Base-by-base conservation (phyloP, 2,329 filamentous ascomycete genomes). In the Aspergillus phoenicis region DNA sequence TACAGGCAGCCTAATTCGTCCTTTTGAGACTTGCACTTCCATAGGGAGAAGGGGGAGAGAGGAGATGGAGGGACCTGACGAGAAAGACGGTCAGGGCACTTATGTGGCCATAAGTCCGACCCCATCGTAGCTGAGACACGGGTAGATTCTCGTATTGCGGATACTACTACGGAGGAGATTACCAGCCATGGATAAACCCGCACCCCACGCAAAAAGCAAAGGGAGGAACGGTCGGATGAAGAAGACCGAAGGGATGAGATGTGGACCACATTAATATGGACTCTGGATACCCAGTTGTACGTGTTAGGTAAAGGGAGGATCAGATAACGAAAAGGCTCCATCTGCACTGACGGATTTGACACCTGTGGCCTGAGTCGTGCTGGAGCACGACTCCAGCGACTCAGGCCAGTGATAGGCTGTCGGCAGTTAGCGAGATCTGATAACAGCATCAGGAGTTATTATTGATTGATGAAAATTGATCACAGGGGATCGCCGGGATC, bases 321-420 rank as follows among this genome's bases (percentile, higher is more conserved):
- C 66, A 65, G 66, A 68, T 68, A 68, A 68, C 60, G 47, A 58
- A 47, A 30, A 28, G 30, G 62, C 30, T 52, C 55, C 60, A 55
- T 47, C 39, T 47, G 43, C 53, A 43, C 17, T 33, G 41, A 56
- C 41, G 53, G 53, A 28, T 43, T 26, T 56, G 53, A 45, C 53
- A 56, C 28, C 41, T 53, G 36, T 41, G 36, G 41, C 47, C 56
- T 39, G 53, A 52, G 57, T 49, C 26, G 52, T 28, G 59, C 43
- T 55, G 58, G 48, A 59, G 51, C 54, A 62, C 47, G 64, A 59
- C 59, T 62, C 65, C 59, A 67, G 65, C 60, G 20, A 59, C 57
- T 43, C 51, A 43, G 52, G 51, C 49, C 45, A 22, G 45, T 38
- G 48, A 22, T 30, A 4, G 38, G 53, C 39, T 20, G 22, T 57